Evolutionary conservation across 805 yeast species (phyloP), one percentile per base, ranked within the genome.

Genomic region (Starmerella bombicola): DNA sequence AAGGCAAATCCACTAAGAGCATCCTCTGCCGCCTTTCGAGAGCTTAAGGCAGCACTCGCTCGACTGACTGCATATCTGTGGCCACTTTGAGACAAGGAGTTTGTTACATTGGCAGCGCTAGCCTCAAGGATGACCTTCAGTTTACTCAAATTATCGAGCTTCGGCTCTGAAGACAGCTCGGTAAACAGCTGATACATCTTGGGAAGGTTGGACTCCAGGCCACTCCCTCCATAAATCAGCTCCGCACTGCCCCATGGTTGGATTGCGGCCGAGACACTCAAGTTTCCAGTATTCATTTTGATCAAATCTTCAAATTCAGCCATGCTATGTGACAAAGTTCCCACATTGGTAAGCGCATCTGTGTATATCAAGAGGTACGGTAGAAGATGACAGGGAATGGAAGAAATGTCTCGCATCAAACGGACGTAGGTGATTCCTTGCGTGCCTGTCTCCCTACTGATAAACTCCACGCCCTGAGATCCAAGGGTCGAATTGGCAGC

Each of bases 291-390:
- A 41, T 70, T 68, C 37, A 78, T 65, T 55, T 79, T 82, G 50
- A 91, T 85, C 33, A 77, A 75, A 50, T 86, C 85, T 55, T 88
- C 97, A 43, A 91, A 69, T 28, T 77, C 79, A 18, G 83, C 80
- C 71, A 82, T 82, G 4, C 31, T 18, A 43, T 78, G 76, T 7
- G 60, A 54, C 6, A 64, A 57, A 1, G 98, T 88, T n/a, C 98
- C 98, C 47, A 91, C 66, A 55, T 78, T 83, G 3, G 93, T 80
- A 45, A 91, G 64, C 35, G 93, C 79, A 22, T 78, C 80, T 8
- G 79, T 66, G 61, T 81, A 91, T 33, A 91, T 58, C 0, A 95
- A 81, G 45, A 91, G 57, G 49, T 72, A 85, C 28, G 78, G 76
- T 40, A 78, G 69, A 35, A 81, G 64, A 5, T 74, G 73, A 3